phyloP scores from a whole-genome alignment of 2,329 filamentous ascomycete genomes.

The Exophiala sp. region DNA sequence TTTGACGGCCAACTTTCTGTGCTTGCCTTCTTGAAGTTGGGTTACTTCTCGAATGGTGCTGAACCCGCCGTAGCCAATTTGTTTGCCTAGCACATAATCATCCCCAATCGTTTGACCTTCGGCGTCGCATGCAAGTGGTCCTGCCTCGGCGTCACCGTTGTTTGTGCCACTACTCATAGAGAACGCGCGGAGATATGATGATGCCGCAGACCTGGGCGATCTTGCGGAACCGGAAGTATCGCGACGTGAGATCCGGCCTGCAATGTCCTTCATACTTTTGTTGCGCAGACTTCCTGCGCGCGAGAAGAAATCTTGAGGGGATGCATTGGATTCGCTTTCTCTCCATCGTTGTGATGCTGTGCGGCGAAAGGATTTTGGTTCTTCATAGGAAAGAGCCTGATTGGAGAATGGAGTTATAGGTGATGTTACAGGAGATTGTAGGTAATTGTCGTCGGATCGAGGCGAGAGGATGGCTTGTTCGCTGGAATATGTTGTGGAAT shows the following conservation, averaged over 20 bases:
- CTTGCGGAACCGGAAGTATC: slow-evolving; percentile 39
- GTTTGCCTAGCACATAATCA: slow-evolving; percentile 65
- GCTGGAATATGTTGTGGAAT: slow-evolving; percentile 22
- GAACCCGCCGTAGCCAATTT: slow-evolving; percentile 64
- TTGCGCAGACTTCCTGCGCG: slow-evolving; percentile 27
- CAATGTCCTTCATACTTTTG: slow-evolving; percentile 18
- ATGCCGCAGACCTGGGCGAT: slow-evolving; percentile 56
- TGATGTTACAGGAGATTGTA: slow-evolving; percentile 20
- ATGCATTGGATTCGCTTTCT: slow-evolving; percentile 34
- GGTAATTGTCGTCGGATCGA: slow-evolving; percentile 12
- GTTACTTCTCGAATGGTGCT: slow-evolving; percentile 65
- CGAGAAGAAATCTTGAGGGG: slow-evolving; percentile 32
- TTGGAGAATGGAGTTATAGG: slow-evolving; percentile 9
- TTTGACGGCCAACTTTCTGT: slow-evolving; percentile 59
- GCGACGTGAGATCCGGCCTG: slow-evolving; percentile 20
- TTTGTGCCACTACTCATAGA: slow-evolving; percentile 48
- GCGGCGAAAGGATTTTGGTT: slow-evolving; percentile 20
- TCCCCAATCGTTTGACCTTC: slow-evolving; percentile 65
- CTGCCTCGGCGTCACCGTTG: slow-evolving; percentile 26
- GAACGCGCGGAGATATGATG: slow-evolving; percentile 48
- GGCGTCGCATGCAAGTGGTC: slow-evolving; percentile 55
- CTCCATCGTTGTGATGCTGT: slow-evolving; percentile 29
- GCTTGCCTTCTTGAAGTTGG: slow-evolving; percentile 55
- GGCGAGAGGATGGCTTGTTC: slow-evolving; percentile 22
- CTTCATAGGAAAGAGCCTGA: slow-evolving; percentile 26